Evolutionary conservation across 1,284 basidiomycete genomes (phyloP).

Genomic region (Bondarzewia mesenterica): DNA sequence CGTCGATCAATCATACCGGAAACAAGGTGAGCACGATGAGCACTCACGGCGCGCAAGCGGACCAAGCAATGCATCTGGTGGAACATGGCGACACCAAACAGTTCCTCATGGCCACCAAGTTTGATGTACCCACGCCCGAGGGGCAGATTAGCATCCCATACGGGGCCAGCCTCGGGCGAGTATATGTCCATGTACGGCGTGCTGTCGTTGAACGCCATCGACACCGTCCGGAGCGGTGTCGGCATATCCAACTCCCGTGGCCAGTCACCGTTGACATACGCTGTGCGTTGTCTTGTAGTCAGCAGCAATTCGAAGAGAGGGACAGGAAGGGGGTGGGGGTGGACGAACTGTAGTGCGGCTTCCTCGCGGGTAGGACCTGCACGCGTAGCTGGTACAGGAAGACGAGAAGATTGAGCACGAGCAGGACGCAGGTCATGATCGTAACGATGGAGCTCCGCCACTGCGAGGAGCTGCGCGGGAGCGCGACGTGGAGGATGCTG

Average conservation of each 20-base stretch:
- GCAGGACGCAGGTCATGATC: neutral
- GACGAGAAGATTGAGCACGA: neutral
- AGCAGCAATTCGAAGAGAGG: neutral
- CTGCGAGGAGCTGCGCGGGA: too few species aligned
- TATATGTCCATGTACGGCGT: neutral
- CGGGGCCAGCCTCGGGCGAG: neutral
- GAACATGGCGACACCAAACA: slow-evolving; percentile 6
- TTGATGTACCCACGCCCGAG: neutral
- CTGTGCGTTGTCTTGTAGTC: neutral
- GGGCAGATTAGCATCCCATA: neutral
- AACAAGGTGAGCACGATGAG: neutral
- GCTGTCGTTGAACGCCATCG: slow-evolving; percentile 1
- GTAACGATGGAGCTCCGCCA: neutral
- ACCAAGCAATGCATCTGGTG: slow-evolving; percentile 11
- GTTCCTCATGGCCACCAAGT: slow-evolving; percentile 3
- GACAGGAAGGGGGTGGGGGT: neutral
- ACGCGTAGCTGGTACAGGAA: neutral
- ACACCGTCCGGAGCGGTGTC: neutral
- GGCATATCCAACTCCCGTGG: neutral
- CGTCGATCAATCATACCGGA: neutral
- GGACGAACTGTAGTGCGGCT: neutral
- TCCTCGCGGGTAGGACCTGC: neutral
- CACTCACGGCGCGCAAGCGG: slow-evolving; percentile 2
- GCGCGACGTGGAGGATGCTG: neutral
- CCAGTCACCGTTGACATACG: neutral